phyloP scores from a whole-genome alignment of 306 rosid genomes.

The Sophora flavescens region DNA sequence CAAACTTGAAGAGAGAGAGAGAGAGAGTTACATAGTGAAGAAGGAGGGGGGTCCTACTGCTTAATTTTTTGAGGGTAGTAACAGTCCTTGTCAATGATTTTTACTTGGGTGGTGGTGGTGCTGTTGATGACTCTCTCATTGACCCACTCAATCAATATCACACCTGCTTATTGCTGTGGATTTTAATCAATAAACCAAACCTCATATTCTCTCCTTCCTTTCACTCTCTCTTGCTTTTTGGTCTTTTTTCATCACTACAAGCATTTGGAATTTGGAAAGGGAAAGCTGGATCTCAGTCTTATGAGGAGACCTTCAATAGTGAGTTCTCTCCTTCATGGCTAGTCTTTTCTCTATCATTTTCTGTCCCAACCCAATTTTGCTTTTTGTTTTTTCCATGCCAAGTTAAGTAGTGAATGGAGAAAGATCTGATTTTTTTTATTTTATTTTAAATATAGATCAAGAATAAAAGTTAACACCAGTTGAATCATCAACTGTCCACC shows the following conservation, averaged over 20 bases:
- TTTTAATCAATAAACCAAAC: constrained; percentile 44
- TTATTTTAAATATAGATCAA: constrained; percentile 2
- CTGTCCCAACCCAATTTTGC: not conserved
- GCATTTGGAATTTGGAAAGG: constrained; percentile 34
- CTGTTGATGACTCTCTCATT: constrained; percentile 52
- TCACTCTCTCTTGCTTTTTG: constrained; percentile 26
- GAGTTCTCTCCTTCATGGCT: constrained; percentile 44
- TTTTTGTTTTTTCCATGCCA: not conserved
- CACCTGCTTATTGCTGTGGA: constrained; percentile 39
- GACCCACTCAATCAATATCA: constrained; percentile 61
- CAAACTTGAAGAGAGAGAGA: not conserved
- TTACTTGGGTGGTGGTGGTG: constrained; percentile 48
- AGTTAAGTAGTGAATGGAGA: constrained; percentile 17
- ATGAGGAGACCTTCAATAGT: constrained; percentile 70
- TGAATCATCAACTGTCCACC: constrained; percentile 32
- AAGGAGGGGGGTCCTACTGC: constrained; percentile 65
- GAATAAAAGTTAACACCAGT: not conserved
- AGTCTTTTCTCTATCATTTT: constrained; percentile 7
- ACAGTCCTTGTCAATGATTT: constrained; percentile 72
- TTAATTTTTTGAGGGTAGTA: constrained; percentile 66
- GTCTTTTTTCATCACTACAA: constrained; percentile 38
- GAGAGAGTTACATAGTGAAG: constrained; percentile 37
- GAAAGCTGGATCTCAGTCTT: constrained; percentile 66
- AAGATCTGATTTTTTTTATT: constrained; percentile 41
- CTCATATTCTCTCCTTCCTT: constrained; percentile 1